A percentile compares a stretch with the other conserved stretches of the same genome.
phyloP scores from a whole-genome alignment of 2,329 filamentous ascomycete genomes.

The Trichoderma aggressivum region DNA sequence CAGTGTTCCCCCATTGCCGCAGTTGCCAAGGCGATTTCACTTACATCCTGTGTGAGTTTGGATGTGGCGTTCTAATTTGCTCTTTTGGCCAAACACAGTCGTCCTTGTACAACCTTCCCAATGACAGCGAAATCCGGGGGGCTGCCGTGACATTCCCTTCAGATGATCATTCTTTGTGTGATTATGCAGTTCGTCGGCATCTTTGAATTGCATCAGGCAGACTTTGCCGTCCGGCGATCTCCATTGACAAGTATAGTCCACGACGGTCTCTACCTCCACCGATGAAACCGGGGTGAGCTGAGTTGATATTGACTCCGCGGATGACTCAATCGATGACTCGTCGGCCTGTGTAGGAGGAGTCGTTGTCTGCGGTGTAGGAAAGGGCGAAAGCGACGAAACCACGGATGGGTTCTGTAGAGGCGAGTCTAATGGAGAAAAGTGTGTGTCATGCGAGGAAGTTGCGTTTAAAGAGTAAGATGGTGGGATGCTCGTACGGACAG shows the following conservation, averaged over 20 bases:
- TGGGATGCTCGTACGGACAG: slow-evolving; percentile 1
- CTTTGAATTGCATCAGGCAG: slow-evolving; percentile 38
- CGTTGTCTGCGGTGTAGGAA: slow-evolving; percentile 30
- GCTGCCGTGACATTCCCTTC: slow-evolving; percentile 41
- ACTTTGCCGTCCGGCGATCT: slow-evolving; percentile 23
- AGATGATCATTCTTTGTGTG: slow-evolving; percentile 54
- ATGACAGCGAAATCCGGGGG: slow-evolving; percentile 49
- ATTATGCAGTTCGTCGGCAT: slow-evolving; percentile 50
- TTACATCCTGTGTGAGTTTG: slow-evolving; percentile 63
- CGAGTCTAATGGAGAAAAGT: slow-evolving; percentile 25
- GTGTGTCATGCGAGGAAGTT: slow-evolving; percentile 9
- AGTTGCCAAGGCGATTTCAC: slow-evolving; percentile 27
- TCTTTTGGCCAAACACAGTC: slow-evolving; percentile 55
- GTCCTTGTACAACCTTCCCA: slow-evolving; percentile 57
- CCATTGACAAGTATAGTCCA: slow-evolving; percentile 37
- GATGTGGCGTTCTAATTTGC: slow-evolving; percentile 63
- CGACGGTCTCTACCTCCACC: slow-evolving; percentile 17
- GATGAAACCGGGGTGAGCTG: slow-evolving; percentile 12
- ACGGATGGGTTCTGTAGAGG: slow-evolving; percentile 26
- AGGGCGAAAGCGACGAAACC: slow-evolving; percentile 25
- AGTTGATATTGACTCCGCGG: not conserved
- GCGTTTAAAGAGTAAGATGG: slow-evolving; percentile 4
- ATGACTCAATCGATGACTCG: slow-evolving; percentile 1
- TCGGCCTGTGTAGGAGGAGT: slow-evolving; percentile 29
- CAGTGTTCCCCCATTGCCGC: not conserved